A percentile compares a stretch with the other conserved stretches of the same genome.
Evolutionary conservation across 441 rosid genomes (phyloP).

Genomic region (Erodium trifolium): DNA sequence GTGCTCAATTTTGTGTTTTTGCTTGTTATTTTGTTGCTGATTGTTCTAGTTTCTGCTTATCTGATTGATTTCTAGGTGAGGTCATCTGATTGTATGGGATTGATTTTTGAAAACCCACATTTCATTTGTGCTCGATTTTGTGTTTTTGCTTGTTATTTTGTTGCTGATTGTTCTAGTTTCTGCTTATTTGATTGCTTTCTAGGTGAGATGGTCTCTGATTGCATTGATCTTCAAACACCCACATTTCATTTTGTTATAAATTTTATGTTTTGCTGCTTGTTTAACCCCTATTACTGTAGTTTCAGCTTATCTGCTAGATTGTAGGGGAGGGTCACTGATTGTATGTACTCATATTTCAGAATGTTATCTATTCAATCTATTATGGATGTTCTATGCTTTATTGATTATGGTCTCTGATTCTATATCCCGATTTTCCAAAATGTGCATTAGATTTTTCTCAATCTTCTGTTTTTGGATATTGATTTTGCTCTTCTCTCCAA

Average conservation of each 20-base stretch:
- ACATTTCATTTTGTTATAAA: background rate
- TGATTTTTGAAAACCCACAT: constrained; percentile 4
- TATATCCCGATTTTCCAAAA: background rate
- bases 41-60: constrained; percentile 2
- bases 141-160: background rate
- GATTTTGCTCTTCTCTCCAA: background rate
- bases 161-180: background rate
- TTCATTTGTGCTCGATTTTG: background rate
- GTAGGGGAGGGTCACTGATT: background rate
- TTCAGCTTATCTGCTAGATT: background rate
- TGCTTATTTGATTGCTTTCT: background rate
- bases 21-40: background rate
- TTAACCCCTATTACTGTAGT: background rate
- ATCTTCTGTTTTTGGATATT: background rate
- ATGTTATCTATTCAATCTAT: background rate
- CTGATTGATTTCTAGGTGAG: background rate
- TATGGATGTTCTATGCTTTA: background rate
- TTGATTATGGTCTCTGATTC: background rate
- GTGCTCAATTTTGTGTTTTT: background rate
- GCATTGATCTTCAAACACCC: background rate
- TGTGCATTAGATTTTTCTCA: background rate
- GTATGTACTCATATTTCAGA: background rate
- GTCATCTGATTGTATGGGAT: background rate
- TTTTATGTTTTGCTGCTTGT: background rate
- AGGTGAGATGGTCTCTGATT: background rate